Base-by-base conservation (phyloP, 257 asterid species). In the Asclepias syriaca region DNA sequence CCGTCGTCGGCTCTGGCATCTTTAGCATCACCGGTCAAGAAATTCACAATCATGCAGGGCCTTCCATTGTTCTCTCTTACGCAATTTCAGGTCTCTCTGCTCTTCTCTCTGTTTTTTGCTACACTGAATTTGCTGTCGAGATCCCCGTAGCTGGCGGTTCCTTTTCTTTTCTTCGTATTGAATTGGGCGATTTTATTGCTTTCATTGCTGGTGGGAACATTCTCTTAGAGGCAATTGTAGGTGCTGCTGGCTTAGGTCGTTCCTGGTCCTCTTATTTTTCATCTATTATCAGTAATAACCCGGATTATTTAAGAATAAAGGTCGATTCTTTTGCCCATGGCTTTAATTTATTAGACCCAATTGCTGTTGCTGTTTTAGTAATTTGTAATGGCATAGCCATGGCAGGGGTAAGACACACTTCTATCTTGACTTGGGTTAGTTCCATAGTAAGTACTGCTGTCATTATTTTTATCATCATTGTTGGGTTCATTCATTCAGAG, bases 241-340 rank as follows among this genome's bases (percentile, higher is more conserved):
- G 98, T 29, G 91, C 99, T 43, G 99, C 99, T 18, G 99, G 99
- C 3, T 81, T 91, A 72, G 98, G 99, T 15, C 89, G 99, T 7
- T 87, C 99, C 0, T 94, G 99, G 99, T 84, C 98, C 0, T 91
- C 98, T 0, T 91, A 94, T 74, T 79, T 94, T 50, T 89, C 99
- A 18, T 87, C 89, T 32, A 56, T 91, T 7, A 68, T 91, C 13
- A 88, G 77, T 34, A 81, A 68, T 48, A 65, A 94, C 63, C 84
- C 99, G 0, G 90, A 94, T 83, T 74, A 84, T 43, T 64, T 91
- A 68, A 72, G 99, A 72, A 76, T 91, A 6, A 86, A 60, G 77
- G 70, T 91, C 39, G 75, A 83, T 76, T 87, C 90, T 40, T 85
- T 94, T 39, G 86, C 93, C 0, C 69, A 89, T 3, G 99, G 99